Evolutionary conservation across 2,329 filamentous ascomycete genomes (phyloP), one percentile per base, ranked within the genome.

Genomic region (Shiraia sp.): DNA sequence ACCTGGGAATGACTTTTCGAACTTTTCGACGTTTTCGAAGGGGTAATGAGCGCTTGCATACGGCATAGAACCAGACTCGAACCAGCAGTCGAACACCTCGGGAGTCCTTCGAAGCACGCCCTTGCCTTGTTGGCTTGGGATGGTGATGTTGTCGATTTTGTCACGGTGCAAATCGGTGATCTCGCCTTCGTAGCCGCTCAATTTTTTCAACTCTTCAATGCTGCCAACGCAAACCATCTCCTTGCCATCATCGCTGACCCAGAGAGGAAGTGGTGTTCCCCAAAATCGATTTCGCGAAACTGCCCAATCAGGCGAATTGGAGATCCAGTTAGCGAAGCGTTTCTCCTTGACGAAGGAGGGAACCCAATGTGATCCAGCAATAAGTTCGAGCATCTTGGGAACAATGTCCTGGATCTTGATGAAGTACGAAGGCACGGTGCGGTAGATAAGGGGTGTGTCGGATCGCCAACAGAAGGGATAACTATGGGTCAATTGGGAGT

Each of bases 1-100:
- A 57, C 88, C 91, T 0, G 91, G 91, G 74, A 95, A 96, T 2
- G 82, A 84, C 51, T 84, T 80, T 56, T 90, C 79, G 51, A 96
- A 92, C 45, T 85, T 80, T 8, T 91, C 88, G 55, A 85, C 81
- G 62, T 93, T 93, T 71, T 92, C 87, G 63, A 96, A 96, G 6
- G 91, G 91, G 65, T 95, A 96, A 68, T 96, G 91, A 49, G 87
- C 83, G 53, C 86, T 90, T 29, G 89, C 88, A 65, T 95, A 96
- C 2, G 91, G 91, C 91, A 96, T 96, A 65, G 87, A 91, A 47
- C 91, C 91, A 30, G 90, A 96, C 71, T 96, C 91, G 51, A 96
- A 95, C 90, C 91, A 96, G 66, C 91, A 96, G 72, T 96, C 91
- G 58, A 96, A 96, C 4, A 96, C 89, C 66, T 96, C 90, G 36